These are phyloP conservation scores for Pyrenochaeta sp. DNA, from an alignment of 2,329 filamentous ascomycete species.

Conservation along the genomic window DNA sequence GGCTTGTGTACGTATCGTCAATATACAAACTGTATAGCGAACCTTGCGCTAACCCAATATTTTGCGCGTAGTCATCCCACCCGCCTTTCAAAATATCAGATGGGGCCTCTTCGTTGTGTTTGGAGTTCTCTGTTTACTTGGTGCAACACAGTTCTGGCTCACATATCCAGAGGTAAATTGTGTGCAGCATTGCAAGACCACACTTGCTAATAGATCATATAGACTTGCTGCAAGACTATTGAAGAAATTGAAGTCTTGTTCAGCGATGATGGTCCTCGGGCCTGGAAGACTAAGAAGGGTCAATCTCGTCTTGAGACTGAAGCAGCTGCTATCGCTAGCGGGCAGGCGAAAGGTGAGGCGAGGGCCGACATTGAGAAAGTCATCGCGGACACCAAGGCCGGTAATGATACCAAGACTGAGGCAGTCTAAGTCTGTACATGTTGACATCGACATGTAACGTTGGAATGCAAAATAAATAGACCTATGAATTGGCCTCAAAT, in stretches of 20 bases:
- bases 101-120: constrained; percentile 64
- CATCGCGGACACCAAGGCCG: constrained; percentile 26
- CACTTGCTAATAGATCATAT: neutral
- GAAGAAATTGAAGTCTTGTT: constrained; percentile 50
- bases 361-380: constrained; percentile 31
- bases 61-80: constrained; percentile 55
- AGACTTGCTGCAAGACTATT: constrained; percentile 48
- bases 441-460: no score
- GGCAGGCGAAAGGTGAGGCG: constrained; percentile 35
- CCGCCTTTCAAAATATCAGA: constrained; percentile 66
- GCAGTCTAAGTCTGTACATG: constrained; percentile 4
- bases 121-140: constrained; percentile 57
- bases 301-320: constrained; percentile 33
- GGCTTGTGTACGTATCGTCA: constrained; percentile 52
- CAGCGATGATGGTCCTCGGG: constrained; percentile 39
- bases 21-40: no score
- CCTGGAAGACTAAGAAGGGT: constrained; percentile 50
- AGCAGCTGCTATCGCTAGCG: constrained; percentile 29
- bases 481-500: neutral
- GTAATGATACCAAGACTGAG: constrained; percentile 7
- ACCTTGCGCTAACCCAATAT: no score
- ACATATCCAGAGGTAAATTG: constrained; percentile 48
- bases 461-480: neutral
- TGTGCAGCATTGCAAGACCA: neutral
- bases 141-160: constrained; percentile 56